Conservation (phyloP, 139 green algal species). For the Nannochloris sp. region DNA sequence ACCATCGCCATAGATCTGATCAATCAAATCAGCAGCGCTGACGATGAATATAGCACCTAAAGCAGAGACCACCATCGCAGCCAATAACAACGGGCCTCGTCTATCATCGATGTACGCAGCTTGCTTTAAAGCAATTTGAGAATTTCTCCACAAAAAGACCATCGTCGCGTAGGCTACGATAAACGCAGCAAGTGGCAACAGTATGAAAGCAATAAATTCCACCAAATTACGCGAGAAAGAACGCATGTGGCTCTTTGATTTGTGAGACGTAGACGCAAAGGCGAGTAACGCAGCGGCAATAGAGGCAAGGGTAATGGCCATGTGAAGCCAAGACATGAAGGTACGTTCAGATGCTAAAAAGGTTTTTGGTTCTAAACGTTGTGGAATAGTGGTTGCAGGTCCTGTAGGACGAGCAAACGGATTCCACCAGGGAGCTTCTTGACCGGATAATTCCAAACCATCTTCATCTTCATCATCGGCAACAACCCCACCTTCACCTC, state of each 20-base stretch:
- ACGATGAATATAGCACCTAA: conserved; percentile 76
- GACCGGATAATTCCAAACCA: no score
- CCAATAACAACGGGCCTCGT: conserved; percentile 64
- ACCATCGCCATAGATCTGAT: not conserved
- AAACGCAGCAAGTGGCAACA: conserved; percentile 73
- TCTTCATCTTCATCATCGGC: no score
- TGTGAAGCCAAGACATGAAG: conserved; percentile 93
- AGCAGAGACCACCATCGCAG: conserved; percentile 55
- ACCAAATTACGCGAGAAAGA: conserved; percentile 33
- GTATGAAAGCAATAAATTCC: conserved; percentile 77
- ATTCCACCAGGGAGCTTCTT: conserved; percentile 5
- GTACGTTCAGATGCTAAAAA: conserved; percentile 96
- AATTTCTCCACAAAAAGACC: conserved; percentile 73
- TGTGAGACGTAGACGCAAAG: conserved; percentile 36
- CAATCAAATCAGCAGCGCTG: conserved; percentile 54
- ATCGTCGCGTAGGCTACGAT: conserved; percentile 66
- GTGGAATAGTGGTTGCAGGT: conserved; percentile 1
- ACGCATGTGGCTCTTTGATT: conserved; percentile 18
- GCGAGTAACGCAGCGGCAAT: conserved; percentile 73
- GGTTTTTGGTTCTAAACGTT: conserved; percentile 84
- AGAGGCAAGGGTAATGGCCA: conserved; percentile 80
- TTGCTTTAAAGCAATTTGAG: conserved; percentile 68
- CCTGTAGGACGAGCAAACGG: not conserved
- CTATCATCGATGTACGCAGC: conserved; percentile 72
- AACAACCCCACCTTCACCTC: not conserved